Evolutionary conservation across 768 basidiomycete genomes (phyloP).

Genomic region (Naganishia vaughanmartiniae): DNA sequence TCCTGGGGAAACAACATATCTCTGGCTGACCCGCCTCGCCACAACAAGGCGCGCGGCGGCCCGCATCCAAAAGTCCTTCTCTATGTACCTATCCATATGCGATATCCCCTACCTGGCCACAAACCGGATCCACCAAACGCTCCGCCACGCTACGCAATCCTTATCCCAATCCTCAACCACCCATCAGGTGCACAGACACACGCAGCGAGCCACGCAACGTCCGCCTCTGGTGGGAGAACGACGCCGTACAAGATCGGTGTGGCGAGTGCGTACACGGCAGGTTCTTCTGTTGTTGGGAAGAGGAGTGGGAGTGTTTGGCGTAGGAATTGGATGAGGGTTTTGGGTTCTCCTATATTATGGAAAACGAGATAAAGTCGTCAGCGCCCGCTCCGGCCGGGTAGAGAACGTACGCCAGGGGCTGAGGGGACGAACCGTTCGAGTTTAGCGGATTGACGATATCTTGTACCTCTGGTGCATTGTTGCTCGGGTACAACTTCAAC

Average conservation of each 20-base stretch:
- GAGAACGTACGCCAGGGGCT: too few species aligned
- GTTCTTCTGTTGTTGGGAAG: constrained; percentile 58
- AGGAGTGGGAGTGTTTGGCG: constrained; percentile 73
- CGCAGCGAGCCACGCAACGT: constrained; percentile 90
- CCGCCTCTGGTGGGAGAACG: constrained; percentile 73
- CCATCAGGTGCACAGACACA: constrained; percentile 91
- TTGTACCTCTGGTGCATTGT: constrained; percentile 82
- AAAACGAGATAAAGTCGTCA: not conserved
- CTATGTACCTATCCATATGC: too few species aligned
- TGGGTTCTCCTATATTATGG: constrained; percentile 61
- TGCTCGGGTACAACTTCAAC: constrained; percentile 77
- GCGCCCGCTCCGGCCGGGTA: too few species aligned
- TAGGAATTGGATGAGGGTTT: constrained; percentile 69
- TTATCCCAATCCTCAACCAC: constrained; percentile 83
- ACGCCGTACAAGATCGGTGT: constrained; percentile 83
- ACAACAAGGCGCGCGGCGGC: too few species aligned
- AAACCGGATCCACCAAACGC: too few species aligned
- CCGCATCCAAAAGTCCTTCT: too few species aligned
- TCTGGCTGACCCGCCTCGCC: too few species aligned
- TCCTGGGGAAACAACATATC: too few species aligned
- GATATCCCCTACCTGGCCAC: too few species aligned
- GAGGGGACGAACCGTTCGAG: not conserved
- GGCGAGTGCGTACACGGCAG: constrained; percentile 64
- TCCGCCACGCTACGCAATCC: not conserved
- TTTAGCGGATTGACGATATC: constrained; percentile 75